A percentile compares a stretch with the other conserved stretches of the same genome.
phyloP scores from a whole-genome alignment of 176 grass and related monocot species.

The Carex littledalei region DNA sequence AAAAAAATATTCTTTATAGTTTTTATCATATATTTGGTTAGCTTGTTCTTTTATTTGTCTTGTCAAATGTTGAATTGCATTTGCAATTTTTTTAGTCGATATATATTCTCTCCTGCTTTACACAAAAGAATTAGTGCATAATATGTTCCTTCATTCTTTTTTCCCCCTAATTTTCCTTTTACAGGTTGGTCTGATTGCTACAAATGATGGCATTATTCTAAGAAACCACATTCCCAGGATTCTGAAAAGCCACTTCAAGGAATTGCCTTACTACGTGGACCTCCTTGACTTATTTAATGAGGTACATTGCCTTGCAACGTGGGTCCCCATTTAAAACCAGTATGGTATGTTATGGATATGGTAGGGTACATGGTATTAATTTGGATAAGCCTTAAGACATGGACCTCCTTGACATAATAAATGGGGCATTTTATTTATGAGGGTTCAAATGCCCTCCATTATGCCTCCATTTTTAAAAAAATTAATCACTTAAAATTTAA shows the following conservation, averaged over 20 bases:
- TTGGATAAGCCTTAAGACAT: constrained; percentile 71
- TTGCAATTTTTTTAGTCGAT: background rate
- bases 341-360: background rate
- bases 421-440: constrained; percentile 41
- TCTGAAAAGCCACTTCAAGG: constrained; percentile 72
- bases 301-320: constrained; percentile 37
- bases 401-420: constrained; percentile 76
- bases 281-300: constrained; percentile 96
- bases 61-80: background rate
- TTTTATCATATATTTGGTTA: background rate
- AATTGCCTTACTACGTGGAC: constrained; percentile 89
- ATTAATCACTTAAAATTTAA: no score
- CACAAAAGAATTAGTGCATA: constrained; percentile 1
- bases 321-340: background rate
- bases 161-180: constrained; percentile 2
- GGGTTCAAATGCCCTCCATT: no score
- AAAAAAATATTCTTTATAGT: background rate
- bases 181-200: constrained; percentile 98
- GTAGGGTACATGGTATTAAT: background rate
- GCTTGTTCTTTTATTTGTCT: background rate
- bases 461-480: no score
- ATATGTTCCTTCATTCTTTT: background rate
- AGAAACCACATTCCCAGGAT: constrained; percentile 93
- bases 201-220: constrained; percentile 92
- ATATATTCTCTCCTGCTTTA: background rate